Conservation (phyloP, 164 flowering plant genomes). For the Warburgia ugandensis region DNA sequence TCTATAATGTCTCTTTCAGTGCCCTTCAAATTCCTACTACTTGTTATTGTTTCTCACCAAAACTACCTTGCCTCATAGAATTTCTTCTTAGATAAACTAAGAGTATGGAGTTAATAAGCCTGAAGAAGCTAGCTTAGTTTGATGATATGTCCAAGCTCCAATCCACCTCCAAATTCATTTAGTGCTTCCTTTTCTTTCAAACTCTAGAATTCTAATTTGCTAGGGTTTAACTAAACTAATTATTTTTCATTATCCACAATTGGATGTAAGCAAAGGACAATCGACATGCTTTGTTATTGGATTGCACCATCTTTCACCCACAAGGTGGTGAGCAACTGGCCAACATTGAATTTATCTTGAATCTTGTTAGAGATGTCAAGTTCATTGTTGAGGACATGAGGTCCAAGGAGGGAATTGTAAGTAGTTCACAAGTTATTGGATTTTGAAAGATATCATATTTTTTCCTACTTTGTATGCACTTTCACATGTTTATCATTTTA, state of each 20-base stretch:
- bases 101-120: conserved; percentile 23
- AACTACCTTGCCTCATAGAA: no score
- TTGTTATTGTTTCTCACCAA: no score
- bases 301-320: conserved; percentile 77
- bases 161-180: conserved; percentile 36
- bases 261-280: conserved; percentile 63
- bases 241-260: background rate
- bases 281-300: conserved; percentile 49
- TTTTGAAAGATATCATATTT: no score
- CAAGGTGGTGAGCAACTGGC: conserved; percentile 93
- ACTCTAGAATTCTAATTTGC: background rate
- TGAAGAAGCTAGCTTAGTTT: conserved; percentile 58
- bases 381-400: conserved; percentile 74
- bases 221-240: background rate
- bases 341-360: conserved; percentile 56
- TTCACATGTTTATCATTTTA: no score
- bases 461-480: no score
- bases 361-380: conserved; percentile 25
- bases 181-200: background rate
- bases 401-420: conserved; percentile 60
- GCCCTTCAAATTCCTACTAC: no score
- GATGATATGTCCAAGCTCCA: conserved; percentile 46
- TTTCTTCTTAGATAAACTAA: no score
- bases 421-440: background rate
- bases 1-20: no score